phyloP scores from a whole-genome alignment of 1,139 yeast species.

The Zygosaccharomyces pseudobailii region DNA sequence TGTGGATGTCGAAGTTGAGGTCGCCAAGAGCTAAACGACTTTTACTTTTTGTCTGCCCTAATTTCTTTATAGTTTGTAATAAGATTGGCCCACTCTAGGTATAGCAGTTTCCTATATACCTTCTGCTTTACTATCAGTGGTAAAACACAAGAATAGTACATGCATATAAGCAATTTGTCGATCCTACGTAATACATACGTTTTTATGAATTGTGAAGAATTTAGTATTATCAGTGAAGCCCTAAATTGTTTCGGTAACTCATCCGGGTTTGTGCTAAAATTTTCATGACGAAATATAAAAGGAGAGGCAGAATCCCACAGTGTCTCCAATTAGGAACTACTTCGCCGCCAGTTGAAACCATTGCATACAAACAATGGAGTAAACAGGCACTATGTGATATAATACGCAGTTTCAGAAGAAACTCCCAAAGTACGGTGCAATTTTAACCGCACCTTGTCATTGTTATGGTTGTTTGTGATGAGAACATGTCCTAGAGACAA shows the following conservation, averaged over 20 bases:
- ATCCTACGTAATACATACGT: constrained; percentile 1
- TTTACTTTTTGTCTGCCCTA: constrained; percentile 1
- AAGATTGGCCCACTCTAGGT: constrained; percentile 36
- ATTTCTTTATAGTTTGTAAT: constrained; percentile 1
- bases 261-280: background rate
- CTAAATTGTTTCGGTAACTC: background rate
- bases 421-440: background rate
- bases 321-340: too few relatives aligned
- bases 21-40: constrained; percentile 33
- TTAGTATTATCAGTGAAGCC: background rate
- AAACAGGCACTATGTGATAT: too few relatives aligned
- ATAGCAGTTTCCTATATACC: constrained; percentile 36
- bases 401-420: background rate
- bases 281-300: background rate
- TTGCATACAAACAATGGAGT: too few relatives aligned
- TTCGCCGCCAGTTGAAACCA: too few relatives aligned
- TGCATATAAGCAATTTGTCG: constrained; percentile 2
- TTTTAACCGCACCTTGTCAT: background rate
- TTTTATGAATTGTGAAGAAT: constrained; percentile 2
- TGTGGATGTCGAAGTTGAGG: constrained; percentile 56
- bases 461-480: constrained; percentile 33
- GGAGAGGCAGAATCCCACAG: background rate
- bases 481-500: constrained; percentile 37
- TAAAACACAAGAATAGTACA: constrained; percentile 17
- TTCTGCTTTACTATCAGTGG: constrained; percentile 38